These are phyloP conservation scores for Fusarium circinatum DNA, from an alignment of 2,329 filamentous ascomycete genomes.

Conservation along the genomic window DNA sequence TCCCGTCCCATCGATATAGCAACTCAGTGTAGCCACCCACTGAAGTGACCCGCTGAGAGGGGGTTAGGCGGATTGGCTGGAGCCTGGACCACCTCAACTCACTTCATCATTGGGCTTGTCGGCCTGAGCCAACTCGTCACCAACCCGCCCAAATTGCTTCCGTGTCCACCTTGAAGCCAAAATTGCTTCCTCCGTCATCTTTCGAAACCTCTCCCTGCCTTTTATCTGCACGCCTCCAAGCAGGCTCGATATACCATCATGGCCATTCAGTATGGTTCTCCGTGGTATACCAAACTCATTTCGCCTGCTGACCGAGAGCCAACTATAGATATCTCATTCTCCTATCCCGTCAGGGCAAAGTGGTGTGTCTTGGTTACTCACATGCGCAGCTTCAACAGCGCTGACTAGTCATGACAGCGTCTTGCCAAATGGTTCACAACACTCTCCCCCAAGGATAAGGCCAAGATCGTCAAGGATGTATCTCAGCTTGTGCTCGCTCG, in stretches of 20 bases:
- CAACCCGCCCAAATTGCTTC: conserved; percentile 45
- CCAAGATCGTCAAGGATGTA: conserved; percentile 99
- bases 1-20: background rate
- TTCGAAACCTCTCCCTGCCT: conserved; percentile 19
- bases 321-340: conserved; percentile 88
- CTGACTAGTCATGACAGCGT: conserved; percentile 68
- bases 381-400: conserved; percentile 13
- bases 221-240: conserved; percentile 37
- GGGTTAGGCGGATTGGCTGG: background rate
- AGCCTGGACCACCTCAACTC: conserved; percentile 13
- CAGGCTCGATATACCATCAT: conserved; percentile 47
- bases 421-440: conserved; percentile 99
- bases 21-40: conserved; percentile 1
- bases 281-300: conserved; percentile 9
- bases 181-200: conserved; percentile 40
- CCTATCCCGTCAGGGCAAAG: conserved; percentile 98
- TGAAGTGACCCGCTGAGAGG: conserved; percentile 3
- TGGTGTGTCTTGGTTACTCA: conserved; percentile 71
- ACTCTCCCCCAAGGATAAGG: conserved; percentile 96
- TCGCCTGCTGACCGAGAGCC: conserved; percentile 35
- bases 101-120: conserved; percentile 15
- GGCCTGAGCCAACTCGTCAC: conserved; percentile 40
- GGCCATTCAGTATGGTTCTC: conserved; percentile 56
- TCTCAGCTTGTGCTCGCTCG: conserved; percentile 95
- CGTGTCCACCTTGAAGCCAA: conserved; percentile 42